Percentiles rank a stretch among this genome's conserved stretches.
Conservation (phyloP, 768 basidiomycete genomes). For the Amylocystis lapponica region DNA sequence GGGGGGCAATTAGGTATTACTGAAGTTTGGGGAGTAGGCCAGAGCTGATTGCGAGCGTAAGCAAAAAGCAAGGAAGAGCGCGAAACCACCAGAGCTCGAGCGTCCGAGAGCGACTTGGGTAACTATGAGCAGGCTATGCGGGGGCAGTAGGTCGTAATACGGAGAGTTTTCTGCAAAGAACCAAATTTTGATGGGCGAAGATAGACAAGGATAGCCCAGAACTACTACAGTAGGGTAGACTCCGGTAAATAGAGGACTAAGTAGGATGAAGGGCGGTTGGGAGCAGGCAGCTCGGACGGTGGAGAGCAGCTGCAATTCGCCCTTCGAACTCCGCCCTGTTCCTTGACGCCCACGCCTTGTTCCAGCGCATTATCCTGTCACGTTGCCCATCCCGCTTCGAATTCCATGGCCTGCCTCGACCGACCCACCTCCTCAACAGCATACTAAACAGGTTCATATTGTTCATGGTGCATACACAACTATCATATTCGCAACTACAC, state of each 20-base stretch:
- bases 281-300: conserved; percentile 22
- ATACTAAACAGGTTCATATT: background rate
- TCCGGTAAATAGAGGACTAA: conserved; percentile 50
- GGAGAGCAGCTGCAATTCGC: conserved; percentile 9
- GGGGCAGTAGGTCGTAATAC: conserved; percentile 37
- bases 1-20: conserved; percentile 76
- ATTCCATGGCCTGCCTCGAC: no score
- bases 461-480: conserved; percentile 1
- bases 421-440: no score
- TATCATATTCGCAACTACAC: conserved; percentile 5
- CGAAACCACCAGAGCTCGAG: conserved; percentile 19
- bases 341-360: conserved; percentile 16
- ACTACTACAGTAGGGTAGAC: conserved; percentile 48
- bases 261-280: conserved; percentile 41
- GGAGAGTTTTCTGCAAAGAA: conserved; percentile 23
- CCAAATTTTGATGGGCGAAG: conserved; percentile 29
- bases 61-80: conserved; percentile 23
- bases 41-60: conserved; percentile 25
- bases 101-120: conserved; percentile 30
- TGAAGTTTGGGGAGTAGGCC: conserved; percentile 26
- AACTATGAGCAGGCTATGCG: conserved; percentile 38
- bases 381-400: background rate
- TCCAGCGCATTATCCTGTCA: conserved; percentile 2
- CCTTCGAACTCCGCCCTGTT: conserved; percentile 26
- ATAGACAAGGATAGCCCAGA: conserved; percentile 41